Evolutionary conservation across 495 filamentous ascomycete genomes (phyloP), one percentile per base, ranked within the genome.

Genomic region (Durotheca rogersii): DNA sequence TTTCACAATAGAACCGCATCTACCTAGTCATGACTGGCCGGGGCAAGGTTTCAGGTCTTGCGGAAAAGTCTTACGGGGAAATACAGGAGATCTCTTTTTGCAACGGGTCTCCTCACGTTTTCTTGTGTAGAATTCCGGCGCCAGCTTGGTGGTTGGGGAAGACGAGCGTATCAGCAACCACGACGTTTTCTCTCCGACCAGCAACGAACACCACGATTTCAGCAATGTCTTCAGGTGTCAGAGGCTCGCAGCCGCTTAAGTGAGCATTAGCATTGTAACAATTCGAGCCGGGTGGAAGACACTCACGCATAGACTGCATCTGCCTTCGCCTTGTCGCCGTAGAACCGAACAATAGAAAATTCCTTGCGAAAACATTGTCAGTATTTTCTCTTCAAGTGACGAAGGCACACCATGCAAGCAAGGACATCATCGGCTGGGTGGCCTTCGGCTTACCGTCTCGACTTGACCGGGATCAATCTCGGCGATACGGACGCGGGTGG

Each of bases 381-480:
- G 60, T 19, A 45, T 16, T 27, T n/a, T n/a, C n/a, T n/a, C n/a
- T n/a, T n/a, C n/a, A n/a, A n/a, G n/a, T n/a, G n/a, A n/a, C n/a
- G n/a, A n/a, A n/a, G n/a, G n/a, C n/a, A n/a, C n/a, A n/a, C n/a
- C n/a, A n/a, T n/a, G n/a, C n/a, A n/a, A n/a, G n/a, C n/a, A n/a
- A n/a, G n/a, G n/a, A n/a, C n/a, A n/a, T n/a, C n/a, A 27, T 4
- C 23, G 23, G 23, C 23, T 9, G 23, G 23, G 23, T 9, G 50
- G 64, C 79, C 42, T 68, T 87, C 23, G 50, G 64, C 79, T 43
- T 68, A 87, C 85, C 14, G 93, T 98, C 78, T 97, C 91, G 37
- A 98, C 93, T 71, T 96, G 93, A 31, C 93, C 93, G 5, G 93
- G 93, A 62, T 96, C 93, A 51, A 98, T 76, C 72, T 93, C 90